These are phyloP conservation scores for Chrysanthemum seticuspe DNA, from an alignment of 129 eudicot species.

Conservation along the genomic window DNA sequence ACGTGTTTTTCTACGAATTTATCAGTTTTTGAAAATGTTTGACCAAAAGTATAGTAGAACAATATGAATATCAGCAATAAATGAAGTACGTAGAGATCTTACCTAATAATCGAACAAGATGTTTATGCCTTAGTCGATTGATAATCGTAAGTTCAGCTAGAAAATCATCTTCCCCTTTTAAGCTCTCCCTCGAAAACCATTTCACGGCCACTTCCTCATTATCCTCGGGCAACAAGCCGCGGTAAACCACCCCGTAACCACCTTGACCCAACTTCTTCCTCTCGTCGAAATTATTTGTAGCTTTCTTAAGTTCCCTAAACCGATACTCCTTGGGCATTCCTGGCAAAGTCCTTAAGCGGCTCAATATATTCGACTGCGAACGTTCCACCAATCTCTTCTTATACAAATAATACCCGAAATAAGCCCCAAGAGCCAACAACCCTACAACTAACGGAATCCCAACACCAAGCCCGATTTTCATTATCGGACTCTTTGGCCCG, in stretches of 20 bases:
- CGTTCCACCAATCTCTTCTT: constrained; percentile 25
- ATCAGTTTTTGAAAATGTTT: neutral
- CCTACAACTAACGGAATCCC: constrained; percentile 47
- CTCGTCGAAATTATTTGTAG: constrained; percentile 82
- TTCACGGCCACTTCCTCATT: constrained; percentile 76
- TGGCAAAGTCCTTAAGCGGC: constrained; percentile 67
- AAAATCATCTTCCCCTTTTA: constrained; percentile 85
- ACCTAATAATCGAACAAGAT: constrained; percentile 91
- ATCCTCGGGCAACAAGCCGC: constrained; percentile 56
- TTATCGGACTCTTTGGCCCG: constrained; percentile 15
- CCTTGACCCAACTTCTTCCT: constrained; percentile 80
- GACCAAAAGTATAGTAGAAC: neutral
- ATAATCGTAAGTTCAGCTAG: constrained; percentile 94
- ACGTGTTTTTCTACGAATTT: neutral
- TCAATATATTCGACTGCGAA: constrained; percentile 43
- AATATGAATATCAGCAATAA: neutral
- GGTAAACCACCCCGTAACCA: constrained; percentile 81
- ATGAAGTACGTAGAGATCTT: constrained; percentile 7
- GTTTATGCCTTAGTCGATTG: constrained; percentile 76
- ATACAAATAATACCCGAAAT: constrained; percentile 23
- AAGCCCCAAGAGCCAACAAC: constrained; percentile 31
- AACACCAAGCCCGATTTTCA: constrained; percentile 39
- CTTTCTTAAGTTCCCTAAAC: constrained; percentile 70
- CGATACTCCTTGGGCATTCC: constrained; percentile 75
- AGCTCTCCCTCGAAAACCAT: constrained; percentile 68